These are phyloP conservation scores for Linnemannia exigua DNA, from an alignment of 192 early-diverging fungal genomes.

Conservation along the genomic window DNA sequence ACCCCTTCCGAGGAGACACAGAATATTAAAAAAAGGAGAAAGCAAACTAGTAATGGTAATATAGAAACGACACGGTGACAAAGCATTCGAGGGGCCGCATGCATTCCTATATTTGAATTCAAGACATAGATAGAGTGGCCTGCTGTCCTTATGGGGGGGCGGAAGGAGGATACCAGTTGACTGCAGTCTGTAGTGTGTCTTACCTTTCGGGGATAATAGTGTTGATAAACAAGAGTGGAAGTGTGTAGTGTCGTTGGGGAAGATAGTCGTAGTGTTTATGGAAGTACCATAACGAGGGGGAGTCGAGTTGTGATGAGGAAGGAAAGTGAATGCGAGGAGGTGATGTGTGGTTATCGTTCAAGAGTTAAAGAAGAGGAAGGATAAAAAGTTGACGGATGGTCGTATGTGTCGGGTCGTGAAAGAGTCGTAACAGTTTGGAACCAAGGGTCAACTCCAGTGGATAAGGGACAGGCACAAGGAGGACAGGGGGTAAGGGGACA, in stretches of 20 bases:
- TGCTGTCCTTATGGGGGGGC: no score
- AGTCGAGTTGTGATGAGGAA: not conserved
- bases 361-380: not conserved
- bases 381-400: not conserved
- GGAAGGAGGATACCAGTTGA: no score
- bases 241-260: not conserved
- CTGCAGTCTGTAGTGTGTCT: no score
- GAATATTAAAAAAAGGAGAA: no score
- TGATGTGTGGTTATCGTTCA: not conserved
- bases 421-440: slow-evolving; percentile 21
- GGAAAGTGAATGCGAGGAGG: not conserved
- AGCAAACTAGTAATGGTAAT: no score
- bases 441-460: slow-evolving; percentile 36
- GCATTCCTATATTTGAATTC: no score
- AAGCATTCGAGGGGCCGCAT: no score
- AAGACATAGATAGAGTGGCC: no score
- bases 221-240: no score
- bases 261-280: not conserved
- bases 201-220: no score
- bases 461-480: slow-evolving; percentile 11
- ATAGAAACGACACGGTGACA: no score
- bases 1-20: no score
- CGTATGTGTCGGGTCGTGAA: slow-evolving; percentile 19
- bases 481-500: not conserved
- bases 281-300: not conserved